Conservation (phyloP, 495 filamentous ascomycete species). For the Talaromyces wortmannii region DNA sequence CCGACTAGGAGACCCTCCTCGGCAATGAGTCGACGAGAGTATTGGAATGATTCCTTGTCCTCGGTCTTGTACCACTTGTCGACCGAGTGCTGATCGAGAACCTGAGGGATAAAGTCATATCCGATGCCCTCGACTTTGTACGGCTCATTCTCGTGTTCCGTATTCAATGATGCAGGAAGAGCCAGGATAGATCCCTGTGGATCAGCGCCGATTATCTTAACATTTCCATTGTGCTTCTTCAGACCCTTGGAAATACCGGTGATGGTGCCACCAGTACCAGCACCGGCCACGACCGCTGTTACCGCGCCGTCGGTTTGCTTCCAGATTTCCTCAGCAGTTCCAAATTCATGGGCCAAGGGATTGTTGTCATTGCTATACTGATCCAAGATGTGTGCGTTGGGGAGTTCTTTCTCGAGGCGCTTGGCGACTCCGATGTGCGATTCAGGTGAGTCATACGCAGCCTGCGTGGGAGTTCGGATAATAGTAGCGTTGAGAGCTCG, state of each 20-base stretch:
- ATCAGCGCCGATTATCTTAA: conserved; percentile 88
- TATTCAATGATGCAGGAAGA: conserved; percentile 68
- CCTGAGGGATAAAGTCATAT: conserved; percentile 96
- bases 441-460: conserved; percentile 89
- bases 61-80: conserved; percentile 98
- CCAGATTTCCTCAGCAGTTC: conserved; percentile 97
- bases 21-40: conserved; percentile 80
- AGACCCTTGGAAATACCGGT: conserved; percentile 83
- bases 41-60: conserved; percentile 84
- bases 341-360: conserved; percentile 86
- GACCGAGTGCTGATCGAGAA: conserved; percentile 75
- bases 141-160: conserved; percentile 66
- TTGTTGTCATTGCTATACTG: conserved; percentile 93
- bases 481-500: conserved; percentile 93
- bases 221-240: conserved; percentile 71
- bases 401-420: conserved; percentile 88
- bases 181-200: conserved; percentile 86
- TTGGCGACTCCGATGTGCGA: conserved; percentile 93
- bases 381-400: conserved; percentile 93
- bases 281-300: conserved; percentile 82
- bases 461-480: conserved; percentile 93
- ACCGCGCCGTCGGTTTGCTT: conserved; percentile 79
- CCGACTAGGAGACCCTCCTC: conserved; percentile 95
- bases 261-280: conserved; percentile 93
- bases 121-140: conserved; percentile 99